A percentile compares a stretch with the other conserved stretches of the same genome.
These are phyloP conservation scores for Colletotrichum scovillei DNA, from an alignment of 2,329 filamentous ascomycete genomes.

Conservation along the genomic window DNA sequence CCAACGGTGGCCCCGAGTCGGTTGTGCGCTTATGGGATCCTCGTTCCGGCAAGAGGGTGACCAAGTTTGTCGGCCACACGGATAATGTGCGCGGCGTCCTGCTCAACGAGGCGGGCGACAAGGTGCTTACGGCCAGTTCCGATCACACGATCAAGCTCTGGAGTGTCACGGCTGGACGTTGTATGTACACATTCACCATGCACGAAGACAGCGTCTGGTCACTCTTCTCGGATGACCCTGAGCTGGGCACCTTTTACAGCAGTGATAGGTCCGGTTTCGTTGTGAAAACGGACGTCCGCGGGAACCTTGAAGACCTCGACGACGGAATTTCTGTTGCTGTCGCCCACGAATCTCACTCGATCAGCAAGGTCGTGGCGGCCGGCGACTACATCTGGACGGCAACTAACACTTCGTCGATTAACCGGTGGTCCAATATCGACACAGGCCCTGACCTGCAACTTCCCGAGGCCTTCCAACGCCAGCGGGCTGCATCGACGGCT, in stretches of 20 bases:
- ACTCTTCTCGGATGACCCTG: slow-evolving; percentile 87
- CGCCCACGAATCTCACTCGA: slow-evolving; percentile 89
- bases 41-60: slow-evolving; percentile 87
- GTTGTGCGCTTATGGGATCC: slow-evolving; percentile 94
- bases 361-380: slow-evolving; percentile 74
- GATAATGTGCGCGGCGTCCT: slow-evolving; percentile 94
- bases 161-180: slow-evolving; percentile 94
- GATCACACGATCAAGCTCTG: slow-evolving; percentile 98
- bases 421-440: slow-evolving; percentile 89
- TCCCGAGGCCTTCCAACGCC: slow-evolving; percentile 64
- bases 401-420: slow-evolving; percentile 90
- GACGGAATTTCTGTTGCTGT: slow-evolving; percentile 92
- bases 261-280: slow-evolving; percentile 91
- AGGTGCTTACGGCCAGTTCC: slow-evolving; percentile 91
- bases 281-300: slow-evolving; percentile 93
- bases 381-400: slow-evolving; percentile 90
- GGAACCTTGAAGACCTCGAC: slow-evolving; percentile 75
- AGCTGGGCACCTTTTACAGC: slow-evolving; percentile 92
- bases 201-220: slow-evolving; percentile 99
- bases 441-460: slow-evolving; percentile 78
- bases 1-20: slow-evolving; percentile 93
- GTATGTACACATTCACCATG: slow-evolving; percentile 99
- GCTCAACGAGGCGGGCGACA: slow-evolving; percentile 88
- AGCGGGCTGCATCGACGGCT: slow-evolving; percentile 56
- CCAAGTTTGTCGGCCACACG: slow-evolving; percentile 96